These are phyloP conservation scores for Fragaria ananassa DNA, from an alignment of 306 rosid genomes.

Conservation along the genomic window DNA sequence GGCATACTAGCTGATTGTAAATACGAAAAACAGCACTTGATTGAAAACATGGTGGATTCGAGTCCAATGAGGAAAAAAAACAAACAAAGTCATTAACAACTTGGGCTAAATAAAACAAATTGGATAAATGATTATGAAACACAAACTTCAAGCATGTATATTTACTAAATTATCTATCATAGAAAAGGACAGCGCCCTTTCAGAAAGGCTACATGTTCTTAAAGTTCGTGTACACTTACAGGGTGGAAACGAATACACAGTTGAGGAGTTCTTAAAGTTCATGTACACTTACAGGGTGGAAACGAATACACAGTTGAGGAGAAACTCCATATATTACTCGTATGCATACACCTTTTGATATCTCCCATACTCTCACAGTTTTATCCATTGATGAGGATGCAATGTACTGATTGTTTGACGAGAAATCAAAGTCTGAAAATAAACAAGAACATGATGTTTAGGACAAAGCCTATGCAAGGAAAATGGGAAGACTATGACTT, in stretches of 20 bases:
- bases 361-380: constrained; percentile 97
- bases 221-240: constrained; percentile 54
- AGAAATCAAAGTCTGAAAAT: constrained; percentile 90
- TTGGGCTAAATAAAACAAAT: not conserved
- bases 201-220: not conserved
- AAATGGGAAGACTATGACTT: not conserved
- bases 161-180: not conserved
- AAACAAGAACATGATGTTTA: constrained; percentile 24
- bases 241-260: constrained; percentile 95
- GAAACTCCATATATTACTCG: constrained; percentile 97
- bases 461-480: not conserved
- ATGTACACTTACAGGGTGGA: constrained; percentile 87
- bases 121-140: not conserved
- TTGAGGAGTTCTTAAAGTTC: constrained; percentile 44
- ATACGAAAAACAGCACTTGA: not conserved
- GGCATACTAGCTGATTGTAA: not conserved
- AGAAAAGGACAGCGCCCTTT: not conserved
- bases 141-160: not conserved
- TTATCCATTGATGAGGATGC: constrained; percentile 93
- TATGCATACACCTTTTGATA: constrained; percentile 78
- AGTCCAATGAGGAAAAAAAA: not conserved
- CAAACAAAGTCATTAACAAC: not conserved
- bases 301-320: constrained; percentile 86
- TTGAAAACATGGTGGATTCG: not conserved
- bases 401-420: constrained; percentile 94